Evolutionary conservation across 2,329 filamentous ascomycete genomes (phyloP).

Genomic region (Venturia carpophila): DNA sequence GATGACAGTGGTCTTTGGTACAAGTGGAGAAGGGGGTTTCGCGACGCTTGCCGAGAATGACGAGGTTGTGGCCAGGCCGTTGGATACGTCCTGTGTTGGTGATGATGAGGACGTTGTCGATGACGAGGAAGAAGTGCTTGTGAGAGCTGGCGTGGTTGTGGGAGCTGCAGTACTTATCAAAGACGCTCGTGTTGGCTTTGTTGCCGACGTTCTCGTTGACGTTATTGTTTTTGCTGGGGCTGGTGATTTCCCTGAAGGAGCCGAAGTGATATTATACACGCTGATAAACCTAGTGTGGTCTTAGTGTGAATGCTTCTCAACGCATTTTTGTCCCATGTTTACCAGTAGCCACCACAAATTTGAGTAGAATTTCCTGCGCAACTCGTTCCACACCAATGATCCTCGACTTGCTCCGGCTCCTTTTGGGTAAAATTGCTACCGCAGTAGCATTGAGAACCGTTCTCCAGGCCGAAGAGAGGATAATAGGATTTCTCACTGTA

Average conservation of each 20-base stretch:
- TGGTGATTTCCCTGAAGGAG: neutral
- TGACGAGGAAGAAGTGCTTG: neutral
- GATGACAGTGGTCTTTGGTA: neutral
- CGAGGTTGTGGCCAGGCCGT: neutral
- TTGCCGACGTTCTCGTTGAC: neutral
- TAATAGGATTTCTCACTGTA: neutral
- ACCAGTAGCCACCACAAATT: neutral
- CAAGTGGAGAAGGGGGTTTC: neutral
- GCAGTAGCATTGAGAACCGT: conserved; percentile 18
- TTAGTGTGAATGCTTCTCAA: no score
- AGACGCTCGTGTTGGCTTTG: neutral
- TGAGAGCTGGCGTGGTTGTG: neutral
- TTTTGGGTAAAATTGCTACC: conserved; percentile 1
- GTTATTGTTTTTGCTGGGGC: neutral
- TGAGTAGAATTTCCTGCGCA: neutral
- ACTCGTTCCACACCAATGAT: neutral
- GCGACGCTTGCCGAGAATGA: neutral
- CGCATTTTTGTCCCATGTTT: neutral
- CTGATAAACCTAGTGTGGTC: neutral
- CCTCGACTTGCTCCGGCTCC: neutral
- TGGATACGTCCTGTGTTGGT: neutral
- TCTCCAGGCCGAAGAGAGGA: conserved; percentile 17
- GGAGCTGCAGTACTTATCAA: neutral
- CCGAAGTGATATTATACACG: neutral
- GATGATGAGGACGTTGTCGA: neutral